Percentiles rank a stretch among this genome's conserved stretches.
phyloP scores from a whole-genome alignment of 129 eudicot genomes.

The Daucus carota region DNA sequence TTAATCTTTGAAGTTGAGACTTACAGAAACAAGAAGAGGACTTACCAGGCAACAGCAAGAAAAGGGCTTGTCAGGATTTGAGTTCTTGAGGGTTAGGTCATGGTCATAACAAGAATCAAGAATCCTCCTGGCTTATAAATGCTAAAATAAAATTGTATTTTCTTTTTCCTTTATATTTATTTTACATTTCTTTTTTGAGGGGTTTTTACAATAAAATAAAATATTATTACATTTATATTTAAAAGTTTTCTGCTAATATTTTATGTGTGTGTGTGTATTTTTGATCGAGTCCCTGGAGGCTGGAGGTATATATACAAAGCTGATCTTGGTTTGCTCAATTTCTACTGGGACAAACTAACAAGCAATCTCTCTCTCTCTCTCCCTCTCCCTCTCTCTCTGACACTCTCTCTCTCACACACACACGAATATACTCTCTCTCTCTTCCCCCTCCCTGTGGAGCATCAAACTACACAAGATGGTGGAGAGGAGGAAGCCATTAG shows the following conservation, averaged over 20 bases:
- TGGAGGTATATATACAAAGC: not conserved
- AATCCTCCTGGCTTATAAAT: not conserved
- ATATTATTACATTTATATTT: no score
- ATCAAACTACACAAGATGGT: constrained; percentile 25
- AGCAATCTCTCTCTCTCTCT: not conserved
- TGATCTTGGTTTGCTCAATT: constrained; percentile 10
- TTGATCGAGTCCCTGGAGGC: no score
- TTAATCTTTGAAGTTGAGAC: not conserved
- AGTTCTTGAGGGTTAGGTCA: not conserved
- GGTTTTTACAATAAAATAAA: no score
- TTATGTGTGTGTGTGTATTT: no score
- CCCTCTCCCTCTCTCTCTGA: not conserved
- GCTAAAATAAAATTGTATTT: not conserved
- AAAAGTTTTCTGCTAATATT: no score
- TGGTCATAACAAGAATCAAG: not conserved
- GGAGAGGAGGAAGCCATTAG: constrained; percentile 81
- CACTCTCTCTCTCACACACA: not conserved
- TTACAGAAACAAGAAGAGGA: not conserved
- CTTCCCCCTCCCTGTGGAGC: no score
- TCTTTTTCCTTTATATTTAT: no score
- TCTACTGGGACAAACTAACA: not conserved
- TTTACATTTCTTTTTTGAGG: not conserved
- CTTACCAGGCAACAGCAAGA: not conserved
- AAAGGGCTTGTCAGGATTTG: not conserved
- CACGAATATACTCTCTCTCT: not conserved